Conservation (phyloP, 805 yeast genomes). For the Cyberlindnera maclurae region DNA sequence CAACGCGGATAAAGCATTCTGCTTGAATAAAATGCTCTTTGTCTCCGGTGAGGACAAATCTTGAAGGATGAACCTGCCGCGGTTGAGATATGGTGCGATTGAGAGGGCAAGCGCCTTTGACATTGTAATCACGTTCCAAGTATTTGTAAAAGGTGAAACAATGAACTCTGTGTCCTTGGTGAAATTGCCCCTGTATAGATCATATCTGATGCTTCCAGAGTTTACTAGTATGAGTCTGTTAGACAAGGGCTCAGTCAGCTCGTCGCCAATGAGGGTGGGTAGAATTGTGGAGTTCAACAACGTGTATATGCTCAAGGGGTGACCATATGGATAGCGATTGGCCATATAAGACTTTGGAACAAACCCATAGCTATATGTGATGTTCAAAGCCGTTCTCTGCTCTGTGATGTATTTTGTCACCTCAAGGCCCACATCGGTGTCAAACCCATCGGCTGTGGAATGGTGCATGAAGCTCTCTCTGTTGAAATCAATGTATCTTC, state of each 20-base stretch:
- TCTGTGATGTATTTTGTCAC: slow-evolving; percentile 38
- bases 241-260: background rate
- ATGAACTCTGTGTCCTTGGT: slow-evolving; percentile 74
- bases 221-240: slow-evolving; percentile 60
- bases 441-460: slow-evolving; percentile 28
- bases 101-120: slow-evolving; percentile 50
- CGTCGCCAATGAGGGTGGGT: slow-evolving; percentile 32
- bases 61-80: slow-evolving; percentile 36
- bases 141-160: slow-evolving; percentile 78
- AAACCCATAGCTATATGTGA: slow-evolving; percentile 53
- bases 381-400: slow-evolving; percentile 40
- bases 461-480: slow-evolving; percentile 64
- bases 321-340: slow-evolving; percentile 57
- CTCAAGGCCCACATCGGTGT: slow-evolving; percentile 47
- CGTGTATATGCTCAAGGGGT: slow-evolving; percentile 48
- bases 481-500: slow-evolving; percentile 83
- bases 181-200: slow-evolving; percentile 76
- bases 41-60: slow-evolving; percentile 17
- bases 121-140: slow-evolving; percentile 63
- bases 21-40: background rate
- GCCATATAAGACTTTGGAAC: slow-evolving; percentile 64
- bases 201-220: slow-evolving; percentile 86
- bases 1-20: background rate
- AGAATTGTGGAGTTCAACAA: slow-evolving; percentile 54
- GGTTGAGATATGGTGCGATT: slow-evolving; percentile 52